These are phyloP conservation scores for Annulohypoxylon truncatum DNA, from an alignment of 2,329 filamentous ascomycete genomes.

Conservation along the genomic window DNA sequence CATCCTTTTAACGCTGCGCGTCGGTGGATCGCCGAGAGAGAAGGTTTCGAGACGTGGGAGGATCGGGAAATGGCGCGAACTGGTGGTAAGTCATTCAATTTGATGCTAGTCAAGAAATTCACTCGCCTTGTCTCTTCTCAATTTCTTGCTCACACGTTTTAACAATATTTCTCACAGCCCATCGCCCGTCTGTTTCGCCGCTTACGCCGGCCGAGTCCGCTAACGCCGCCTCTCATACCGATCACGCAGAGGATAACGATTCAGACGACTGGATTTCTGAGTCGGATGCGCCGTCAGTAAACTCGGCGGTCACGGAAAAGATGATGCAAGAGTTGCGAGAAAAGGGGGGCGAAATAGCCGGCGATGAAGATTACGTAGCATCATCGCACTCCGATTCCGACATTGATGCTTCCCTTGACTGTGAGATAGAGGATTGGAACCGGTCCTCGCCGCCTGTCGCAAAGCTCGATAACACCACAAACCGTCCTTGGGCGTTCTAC, in stretches of 20 bases:
- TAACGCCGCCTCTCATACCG: neutral
- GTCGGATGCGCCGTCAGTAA: constrained; percentile 12
- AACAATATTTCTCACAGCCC: neutral
- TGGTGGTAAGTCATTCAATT: constrained; percentile 26
- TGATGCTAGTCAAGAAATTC: neutral
- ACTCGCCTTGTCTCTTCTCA: neutral
- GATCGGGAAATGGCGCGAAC: constrained; percentile 38
- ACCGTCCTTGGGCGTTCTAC: constrained; percentile 45
- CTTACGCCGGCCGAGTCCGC: neutral
- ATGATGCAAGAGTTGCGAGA: constrained; percentile 34
- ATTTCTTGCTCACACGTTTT: neutral
- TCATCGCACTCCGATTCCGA: constrained; percentile 29
- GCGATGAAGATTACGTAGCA: constrained; percentile 44
- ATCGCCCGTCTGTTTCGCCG: constrained; percentile 1
- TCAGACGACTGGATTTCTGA: constrained; percentile 12
- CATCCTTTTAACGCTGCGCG: constrained; percentile 45
- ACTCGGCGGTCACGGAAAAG: constrained; percentile 33
- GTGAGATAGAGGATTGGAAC: constrained; percentile 34
- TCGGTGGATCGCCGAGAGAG: constrained; percentile 44
- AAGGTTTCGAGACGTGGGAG: constrained; percentile 45
- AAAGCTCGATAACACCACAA: neutral
- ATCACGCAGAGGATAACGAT: neutral
- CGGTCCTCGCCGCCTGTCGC: neutral
- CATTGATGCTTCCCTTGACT: constrained; percentile 27
- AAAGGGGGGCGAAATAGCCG: constrained; percentile 43